Evolutionary conservation across 164 flowering plant genomes (phyloP), one percentile per base, ranked within the genome.

Genomic region (Tetracentron sinense): DNA sequence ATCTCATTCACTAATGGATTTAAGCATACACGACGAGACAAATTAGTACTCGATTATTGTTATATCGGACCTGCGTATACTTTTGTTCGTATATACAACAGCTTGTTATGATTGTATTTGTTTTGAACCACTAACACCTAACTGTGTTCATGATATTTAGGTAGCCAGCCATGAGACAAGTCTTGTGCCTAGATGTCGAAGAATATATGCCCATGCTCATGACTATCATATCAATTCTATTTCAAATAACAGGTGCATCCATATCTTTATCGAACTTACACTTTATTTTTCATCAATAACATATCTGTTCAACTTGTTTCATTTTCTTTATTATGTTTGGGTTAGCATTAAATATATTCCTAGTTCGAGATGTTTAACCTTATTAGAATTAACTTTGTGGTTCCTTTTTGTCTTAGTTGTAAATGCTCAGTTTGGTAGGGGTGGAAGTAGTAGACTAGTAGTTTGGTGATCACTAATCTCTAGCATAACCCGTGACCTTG

Each of bases 181-280:
- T 69, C 85, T 85, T 65, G 64, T 81, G 52, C 83, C 99, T 33
- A 83, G 97, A 79, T 94, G 99, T 74, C 87, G 97, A 66, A 87
- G 99, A 71, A 87, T 89, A 27, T 95, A 95, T 81, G 97, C 99
- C 49, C 97, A 95, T 85, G 99, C 99, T 30, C 99, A 95, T 80
- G 99, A 95, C 81, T 95, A 95, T 69, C 99, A 95, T 74, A 95
- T 95, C 71, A 95, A 95, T 67, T 95, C 99, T 26, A 95, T 95
- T 58, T 95, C 99, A 69, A 92, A 80, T 78, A 95, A 92, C 85
- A 95, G 99, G 99, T 90, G 62, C 20, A 28, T n/a, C 44, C 44
- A 8, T 38, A 38, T 4, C 28, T 7, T 53, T 53, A 3, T 8
- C 26, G 0, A 23, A 14, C 14, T 6, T 26, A 28, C 21, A 12